Percentiles rank a stretch among this genome's conserved stretches.
Conservation (phyloP, 2,329 filamentous ascomycete genomes). For the Arthrobotrys sphaeroides region DNA sequence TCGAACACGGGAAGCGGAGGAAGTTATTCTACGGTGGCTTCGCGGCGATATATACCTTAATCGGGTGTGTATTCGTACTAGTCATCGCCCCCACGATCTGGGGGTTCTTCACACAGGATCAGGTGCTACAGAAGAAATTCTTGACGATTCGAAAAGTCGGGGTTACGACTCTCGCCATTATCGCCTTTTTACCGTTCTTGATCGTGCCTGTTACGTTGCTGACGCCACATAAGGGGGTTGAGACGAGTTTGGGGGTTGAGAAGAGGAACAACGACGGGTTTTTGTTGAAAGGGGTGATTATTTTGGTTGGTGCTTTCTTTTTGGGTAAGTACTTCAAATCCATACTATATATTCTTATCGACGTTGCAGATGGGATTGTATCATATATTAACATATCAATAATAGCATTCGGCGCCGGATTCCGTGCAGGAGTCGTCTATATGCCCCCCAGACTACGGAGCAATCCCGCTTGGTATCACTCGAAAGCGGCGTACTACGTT, state of each 20-base stretch:
- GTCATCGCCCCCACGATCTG: slow-evolving; percentile 41
- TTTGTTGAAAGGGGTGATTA: slow-evolving; percentile 72
- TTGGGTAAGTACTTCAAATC: slow-evolving; percentile 63
- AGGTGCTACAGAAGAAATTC: slow-evolving; percentile 22
- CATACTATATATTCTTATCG: not conserved
- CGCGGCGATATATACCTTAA: slow-evolving; percentile 68
- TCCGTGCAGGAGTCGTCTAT: slow-evolving; percentile 72
- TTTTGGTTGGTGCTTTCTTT: slow-evolving; percentile 69
- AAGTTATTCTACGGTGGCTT: slow-evolving; percentile 66
- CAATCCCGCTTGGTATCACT: slow-evolving; percentile 75
- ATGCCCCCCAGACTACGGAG: slow-evolving; percentile 64
- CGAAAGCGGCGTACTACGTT: slow-evolving; percentile 78
- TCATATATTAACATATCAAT: no score
- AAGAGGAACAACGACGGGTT: slow-evolving; percentile 67
- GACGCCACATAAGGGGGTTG: slow-evolving; percentile 61
- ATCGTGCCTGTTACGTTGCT: slow-evolving; percentile 66
- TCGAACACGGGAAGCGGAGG: slow-evolving; percentile 64
- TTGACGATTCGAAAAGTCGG: slow-evolving; percentile 62
- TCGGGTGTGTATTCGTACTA: slow-evolving; percentile 60
- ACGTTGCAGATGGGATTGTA: no score
- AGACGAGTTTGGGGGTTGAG: slow-evolving; percentile 39
- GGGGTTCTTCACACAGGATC: slow-evolving; percentile 44
- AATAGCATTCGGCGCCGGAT: slow-evolving; percentile 71
- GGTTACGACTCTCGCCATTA: slow-evolving; percentile 70
- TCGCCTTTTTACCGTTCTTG: slow-evolving; percentile 74